Conservation (phyloP, 768 basidiomycete species). For the Naematelia encephala region DNA sequence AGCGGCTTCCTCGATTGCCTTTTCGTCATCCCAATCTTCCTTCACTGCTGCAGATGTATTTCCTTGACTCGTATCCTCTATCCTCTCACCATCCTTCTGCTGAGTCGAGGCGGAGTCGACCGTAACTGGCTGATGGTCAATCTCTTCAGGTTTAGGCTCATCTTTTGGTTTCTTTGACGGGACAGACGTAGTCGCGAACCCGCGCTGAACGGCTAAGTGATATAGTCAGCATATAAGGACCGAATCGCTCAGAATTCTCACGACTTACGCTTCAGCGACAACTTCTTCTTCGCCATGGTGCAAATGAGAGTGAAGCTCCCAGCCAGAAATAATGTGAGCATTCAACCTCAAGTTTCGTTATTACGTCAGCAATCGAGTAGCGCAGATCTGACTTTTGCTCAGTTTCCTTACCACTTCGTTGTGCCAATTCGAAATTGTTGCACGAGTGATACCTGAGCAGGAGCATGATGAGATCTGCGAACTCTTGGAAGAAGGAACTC, state of each 20-base stretch:
- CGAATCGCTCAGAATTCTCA: slow-evolving; percentile 14
- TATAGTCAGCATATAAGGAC: neutral
- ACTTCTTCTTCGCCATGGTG: slow-evolving; percentile 49
- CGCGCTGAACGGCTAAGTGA: slow-evolving; percentile 43
- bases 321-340: too few relatives aligned
- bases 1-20: slow-evolving; percentile 49
- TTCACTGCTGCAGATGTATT: neutral
- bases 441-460: too few relatives aligned
- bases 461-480: too few relatives aligned
- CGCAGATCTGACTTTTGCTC: too few relatives aligned
- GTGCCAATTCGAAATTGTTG: too few relatives aligned
- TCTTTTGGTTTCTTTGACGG: slow-evolving; percentile 31
- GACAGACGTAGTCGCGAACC: slow-evolving; percentile 48
- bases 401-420: too few relatives aligned
- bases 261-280: slow-evolving; percentile 47
- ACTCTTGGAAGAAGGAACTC: too few relatives aligned
- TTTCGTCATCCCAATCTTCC: slow-evolving; percentile 41
- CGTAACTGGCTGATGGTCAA: neutral
- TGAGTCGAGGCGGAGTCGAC: neutral
- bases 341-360: too few relatives aligned
- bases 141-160: slow-evolving; percentile 6
- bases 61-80: neutral
- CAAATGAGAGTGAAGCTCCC: neutral
- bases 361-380: too few relatives aligned
- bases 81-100: neutral